phyloP scores from a whole-genome alignment of 2,329 filamentous ascomycete species.

The Albifimbria verrucaria region DNA sequence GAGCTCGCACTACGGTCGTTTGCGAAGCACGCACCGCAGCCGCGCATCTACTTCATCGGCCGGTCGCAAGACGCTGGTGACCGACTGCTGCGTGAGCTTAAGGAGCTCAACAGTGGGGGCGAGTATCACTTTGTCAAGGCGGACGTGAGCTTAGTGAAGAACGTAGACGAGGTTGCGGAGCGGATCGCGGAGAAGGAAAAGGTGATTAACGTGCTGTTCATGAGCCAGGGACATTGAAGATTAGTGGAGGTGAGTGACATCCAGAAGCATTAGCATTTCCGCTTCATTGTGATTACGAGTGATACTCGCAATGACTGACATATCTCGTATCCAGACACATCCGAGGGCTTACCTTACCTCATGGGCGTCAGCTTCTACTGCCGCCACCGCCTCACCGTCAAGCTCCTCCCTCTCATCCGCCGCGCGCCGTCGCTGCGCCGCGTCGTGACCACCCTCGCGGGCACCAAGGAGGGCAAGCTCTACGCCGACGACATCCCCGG shows the following conservation, averaged over 20 bases:
- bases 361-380: constrained; percentile 53
- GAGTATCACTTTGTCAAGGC: constrained; percentile 44
- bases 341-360: constrained; percentile 53
- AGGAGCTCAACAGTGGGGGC: constrained; percentile 37
- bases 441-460: constrained; percentile 22
- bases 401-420: constrained; percentile 53
- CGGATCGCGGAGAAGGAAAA: constrained; percentile 41
- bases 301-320: not conserved
- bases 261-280: not conserved
- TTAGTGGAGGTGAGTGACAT: constrained; percentile 13
- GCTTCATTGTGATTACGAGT: too few relatives aligned
- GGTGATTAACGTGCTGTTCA: constrained; percentile 43
- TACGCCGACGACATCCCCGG: constrained; percentile 18
- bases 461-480: constrained; percentile 14
- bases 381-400: constrained; percentile 53
- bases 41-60: constrained; percentile 51
- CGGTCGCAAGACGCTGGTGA: constrained; percentile 34
- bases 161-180: constrained; percentile 45
- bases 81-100: constrained; percentile 37
- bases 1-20: constrained; percentile 44
- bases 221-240: constrained; percentile 34
- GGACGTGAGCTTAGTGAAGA: constrained; percentile 47
- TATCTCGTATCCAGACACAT: constrained; percentile 40
- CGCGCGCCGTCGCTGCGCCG: constrained; percentile 13
- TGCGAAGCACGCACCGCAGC: constrained; percentile 32